phyloP scores from a whole-genome alignment of 2,329 filamentous ascomycete species.

The Ophiostoma fasciatum region DNA sequence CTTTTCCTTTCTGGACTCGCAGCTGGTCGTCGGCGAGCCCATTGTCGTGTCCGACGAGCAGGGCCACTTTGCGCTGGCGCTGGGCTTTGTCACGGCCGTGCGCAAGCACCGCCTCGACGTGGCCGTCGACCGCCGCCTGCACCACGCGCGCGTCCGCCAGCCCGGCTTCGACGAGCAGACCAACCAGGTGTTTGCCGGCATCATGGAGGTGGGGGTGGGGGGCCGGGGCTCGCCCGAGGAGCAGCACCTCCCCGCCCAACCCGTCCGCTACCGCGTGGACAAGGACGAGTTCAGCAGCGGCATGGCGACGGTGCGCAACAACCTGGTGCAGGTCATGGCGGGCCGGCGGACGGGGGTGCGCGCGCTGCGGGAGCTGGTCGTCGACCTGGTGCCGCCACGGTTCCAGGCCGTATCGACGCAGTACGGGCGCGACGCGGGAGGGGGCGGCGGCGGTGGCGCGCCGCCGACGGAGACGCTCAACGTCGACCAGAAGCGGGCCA shows the following conservation, averaged over 20 bases:
- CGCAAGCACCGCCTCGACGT: slow-evolving; percentile 66
- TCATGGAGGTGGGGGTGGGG: slow-evolving; percentile 52
- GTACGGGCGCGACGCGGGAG: too few relatives aligned
- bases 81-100: slow-evolving; percentile 75
- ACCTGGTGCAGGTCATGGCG: slow-evolving; percentile 84
- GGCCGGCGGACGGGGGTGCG: slow-evolving; percentile 55
- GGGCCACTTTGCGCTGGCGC: slow-evolving; percentile 86
- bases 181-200: slow-evolving; percentile 80
- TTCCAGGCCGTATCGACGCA: slow-evolving; percentile 56
- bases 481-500: slow-evolving; percentile 69
- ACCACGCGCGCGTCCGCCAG: slow-evolving; percentile 66
- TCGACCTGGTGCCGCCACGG: slow-evolving; percentile 57
- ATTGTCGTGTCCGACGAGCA: slow-evolving; percentile 93
- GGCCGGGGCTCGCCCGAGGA: neutral
- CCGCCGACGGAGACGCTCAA: slow-evolving; percentile 51
- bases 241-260: slow-evolving; percentile 19
- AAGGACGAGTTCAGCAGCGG: slow-evolving; percentile 98
- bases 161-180: slow-evolving; percentile 57
- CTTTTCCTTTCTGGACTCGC: slow-evolving; percentile 84
- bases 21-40: slow-evolving; percentile 74
- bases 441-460: too few relatives aligned
- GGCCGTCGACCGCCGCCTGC: slow-evolving; percentile 76
- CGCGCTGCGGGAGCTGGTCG: slow-evolving; percentile 63
- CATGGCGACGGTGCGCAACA: slow-evolving; percentile 89
- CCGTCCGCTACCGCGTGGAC: slow-evolving; percentile 68